Conservation (phyloP, 2,329 filamentous ascomycete species). For the Aspergillus sp. region DNA sequence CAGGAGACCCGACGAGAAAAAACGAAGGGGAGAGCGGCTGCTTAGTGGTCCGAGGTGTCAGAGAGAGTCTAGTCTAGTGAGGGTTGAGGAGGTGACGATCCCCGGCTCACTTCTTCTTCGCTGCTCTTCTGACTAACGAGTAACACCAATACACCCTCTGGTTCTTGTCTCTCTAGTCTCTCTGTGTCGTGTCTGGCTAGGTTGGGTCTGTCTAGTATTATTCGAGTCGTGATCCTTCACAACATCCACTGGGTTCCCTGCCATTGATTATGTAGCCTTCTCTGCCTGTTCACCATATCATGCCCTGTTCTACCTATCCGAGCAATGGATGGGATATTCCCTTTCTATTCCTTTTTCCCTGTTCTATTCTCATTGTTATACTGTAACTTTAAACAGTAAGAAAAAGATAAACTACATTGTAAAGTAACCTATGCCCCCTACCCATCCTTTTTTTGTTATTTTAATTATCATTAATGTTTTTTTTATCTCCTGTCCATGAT, state of each 20-base stretch:
- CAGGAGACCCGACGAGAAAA: background rate
- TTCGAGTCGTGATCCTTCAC: background rate
- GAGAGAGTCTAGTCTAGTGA: conserved; percentile 13
- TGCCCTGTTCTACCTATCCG: no score
- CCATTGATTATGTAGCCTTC: no score
- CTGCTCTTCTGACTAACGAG: conserved; percentile 10
- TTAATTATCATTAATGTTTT: background rate
- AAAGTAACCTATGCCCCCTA: background rate
- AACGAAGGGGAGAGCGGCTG: conserved; percentile 9
- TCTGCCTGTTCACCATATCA: no score
- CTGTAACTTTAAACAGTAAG: no score
- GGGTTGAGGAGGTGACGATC: conserved; percentile 13
- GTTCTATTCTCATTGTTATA: background rate
- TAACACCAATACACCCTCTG: background rate
- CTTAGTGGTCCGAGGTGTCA: conserved; percentile 15
- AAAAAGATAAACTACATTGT: no score
- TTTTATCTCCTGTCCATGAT: background rate
- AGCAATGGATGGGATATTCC: no score
- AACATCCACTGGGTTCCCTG: no score
- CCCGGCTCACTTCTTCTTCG: conserved; percentile 5
- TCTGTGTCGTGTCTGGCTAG: no score
- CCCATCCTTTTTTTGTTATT: background rate
- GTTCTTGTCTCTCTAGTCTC: no score
- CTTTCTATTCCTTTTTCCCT: background rate
- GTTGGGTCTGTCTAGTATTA: no score